These are phyloP conservation scores for Solanum dulcamara DNA, from an alignment of 257 asterid genomes.

Conservation along the genomic window DNA sequence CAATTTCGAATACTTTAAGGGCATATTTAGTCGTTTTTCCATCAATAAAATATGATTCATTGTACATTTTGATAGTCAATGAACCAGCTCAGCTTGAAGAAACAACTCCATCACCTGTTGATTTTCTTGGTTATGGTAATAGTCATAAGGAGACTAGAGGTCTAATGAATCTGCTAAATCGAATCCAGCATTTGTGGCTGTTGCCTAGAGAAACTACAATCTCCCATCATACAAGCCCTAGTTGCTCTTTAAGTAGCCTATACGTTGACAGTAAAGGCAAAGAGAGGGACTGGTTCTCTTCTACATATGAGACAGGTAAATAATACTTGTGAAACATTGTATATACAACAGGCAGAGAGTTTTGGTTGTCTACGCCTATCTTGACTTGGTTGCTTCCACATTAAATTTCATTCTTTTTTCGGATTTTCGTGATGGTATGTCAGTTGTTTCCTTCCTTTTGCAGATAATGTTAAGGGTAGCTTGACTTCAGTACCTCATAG, in stretches of 20 bases:
- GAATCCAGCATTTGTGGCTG: constrained; percentile 21
- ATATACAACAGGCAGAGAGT: background rate
- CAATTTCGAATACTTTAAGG: background rate
- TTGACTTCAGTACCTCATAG: constrained; percentile 22
- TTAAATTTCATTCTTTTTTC: background rate
- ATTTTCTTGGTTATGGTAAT: constrained; percentile 35
- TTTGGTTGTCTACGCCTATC: background rate
- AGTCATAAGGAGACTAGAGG: constrained; percentile 28
- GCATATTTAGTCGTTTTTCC: background rate
- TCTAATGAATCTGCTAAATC: constrained; percentile 18
- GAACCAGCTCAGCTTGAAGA: constrained; percentile 67
- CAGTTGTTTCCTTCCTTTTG: constrained; percentile 7
- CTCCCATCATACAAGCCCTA: constrained; percentile 4
- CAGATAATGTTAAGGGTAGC: constrained; percentile 38
- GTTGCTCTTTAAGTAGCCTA: background rate
- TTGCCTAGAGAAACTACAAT: constrained; percentile 14
- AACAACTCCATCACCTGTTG: constrained; percentile 22
- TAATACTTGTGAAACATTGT: background rate
- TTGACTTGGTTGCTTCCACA: background rate
- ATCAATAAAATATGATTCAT: background rate
- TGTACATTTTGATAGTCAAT: constrained; percentile 4
- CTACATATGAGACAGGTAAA: constrained; percentile 48
- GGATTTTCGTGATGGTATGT: background rate
- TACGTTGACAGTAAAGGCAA: constrained; percentile 21
- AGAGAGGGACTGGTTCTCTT: constrained; percentile 36